phyloP scores from a whole-genome alignment of 225 moss, liverwort and hornwort species.

The Lunularia cruciata region DNA sequence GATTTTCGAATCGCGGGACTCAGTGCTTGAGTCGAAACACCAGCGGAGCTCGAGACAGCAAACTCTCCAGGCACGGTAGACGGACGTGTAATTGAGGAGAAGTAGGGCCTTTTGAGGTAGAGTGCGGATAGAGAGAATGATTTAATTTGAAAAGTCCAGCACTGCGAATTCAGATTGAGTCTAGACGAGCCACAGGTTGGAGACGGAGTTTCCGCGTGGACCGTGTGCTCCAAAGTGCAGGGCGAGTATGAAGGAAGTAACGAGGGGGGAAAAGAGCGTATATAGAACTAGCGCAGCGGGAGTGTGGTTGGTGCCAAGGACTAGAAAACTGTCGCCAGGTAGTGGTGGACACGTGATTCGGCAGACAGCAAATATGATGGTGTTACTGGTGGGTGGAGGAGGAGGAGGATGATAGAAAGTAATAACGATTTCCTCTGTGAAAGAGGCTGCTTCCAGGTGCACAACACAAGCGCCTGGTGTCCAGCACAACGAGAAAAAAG shows the following conservation, averaged over 20 bases:
- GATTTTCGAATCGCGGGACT: background rate
- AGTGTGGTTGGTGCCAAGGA: slow-evolving; percentile 10
- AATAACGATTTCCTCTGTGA: background rate
- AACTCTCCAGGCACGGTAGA: background rate
- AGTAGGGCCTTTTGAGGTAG: background rate
- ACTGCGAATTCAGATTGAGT: background rate
- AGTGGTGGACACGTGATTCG: slow-evolving; percentile 1
- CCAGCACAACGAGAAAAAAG: too few species aligned
- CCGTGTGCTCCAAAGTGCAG: background rate
- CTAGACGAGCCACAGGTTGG: background rate
- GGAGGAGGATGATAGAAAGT: background rate
- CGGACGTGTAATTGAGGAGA: background rate
- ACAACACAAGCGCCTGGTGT: background rate
- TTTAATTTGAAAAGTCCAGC: background rate
- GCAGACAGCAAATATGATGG: background rate
- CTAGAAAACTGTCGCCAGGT: background rate
- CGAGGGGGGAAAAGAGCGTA: background rate
- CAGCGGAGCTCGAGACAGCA: background rate
- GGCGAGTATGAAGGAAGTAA: background rate
- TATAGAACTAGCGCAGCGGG: too few species aligned
- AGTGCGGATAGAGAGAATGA: background rate
- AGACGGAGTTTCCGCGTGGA: background rate
- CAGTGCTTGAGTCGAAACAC: background rate
- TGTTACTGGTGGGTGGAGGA: slow-evolving; percentile 18
- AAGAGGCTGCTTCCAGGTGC: background rate